Evolutionary conservation across 768 basidiomycete species (phyloP).

Genomic region (Amanita rubescens): DNA sequence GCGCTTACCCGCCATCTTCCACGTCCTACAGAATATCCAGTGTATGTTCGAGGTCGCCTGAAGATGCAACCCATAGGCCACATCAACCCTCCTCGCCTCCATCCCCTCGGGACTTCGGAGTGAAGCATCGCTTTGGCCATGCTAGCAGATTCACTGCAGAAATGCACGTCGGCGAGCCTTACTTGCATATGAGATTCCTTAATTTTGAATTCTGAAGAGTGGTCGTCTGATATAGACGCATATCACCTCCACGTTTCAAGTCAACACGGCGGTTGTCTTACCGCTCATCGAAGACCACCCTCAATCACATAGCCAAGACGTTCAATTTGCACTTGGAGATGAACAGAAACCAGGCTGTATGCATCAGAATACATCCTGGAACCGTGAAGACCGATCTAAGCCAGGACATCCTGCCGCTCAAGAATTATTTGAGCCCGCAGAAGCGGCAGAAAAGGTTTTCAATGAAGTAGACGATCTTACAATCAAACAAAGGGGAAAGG

Average conservation of each 20-base stretch:
- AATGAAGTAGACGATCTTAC: constrained; percentile 37
- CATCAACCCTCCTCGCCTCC: too few species aligned
- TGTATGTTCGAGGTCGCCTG: constrained; percentile 36
- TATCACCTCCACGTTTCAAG: constrained; percentile 40
- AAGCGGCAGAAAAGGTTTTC: constrained; percentile 39
- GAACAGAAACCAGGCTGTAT: constrained; percentile 40
- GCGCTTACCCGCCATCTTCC: constrained; percentile 49
- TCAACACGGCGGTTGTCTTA: constrained; percentile 59
- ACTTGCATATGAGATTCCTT: constrained; percentile 47
- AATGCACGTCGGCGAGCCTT: constrained; percentile 23
- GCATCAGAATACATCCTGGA: constrained; percentile 51
- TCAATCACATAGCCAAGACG: constrained; percentile 56
- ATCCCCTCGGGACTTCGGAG: too few species aligned
- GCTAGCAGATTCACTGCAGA: constrained; percentile 28
- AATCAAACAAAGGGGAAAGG: constrained; percentile 43
- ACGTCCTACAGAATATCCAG: constrained; percentile 39
- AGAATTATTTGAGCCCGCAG: constrained; percentile 41
- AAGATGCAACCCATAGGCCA: constrained; percentile 31
- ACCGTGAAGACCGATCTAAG: constrained; percentile 56
- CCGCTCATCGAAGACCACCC: constrained; percentile 53
- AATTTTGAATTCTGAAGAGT: constrained; percentile 47
- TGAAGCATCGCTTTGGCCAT: constrained; percentile 34
- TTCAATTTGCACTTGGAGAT: constrained; percentile 48
- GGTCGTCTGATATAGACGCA: constrained; percentile 40
- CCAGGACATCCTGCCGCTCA: constrained; percentile 30